phyloP scores from a whole-genome alignment of 192 early-diverging fungal species.

The Backusella liffmaniae region DNA sequence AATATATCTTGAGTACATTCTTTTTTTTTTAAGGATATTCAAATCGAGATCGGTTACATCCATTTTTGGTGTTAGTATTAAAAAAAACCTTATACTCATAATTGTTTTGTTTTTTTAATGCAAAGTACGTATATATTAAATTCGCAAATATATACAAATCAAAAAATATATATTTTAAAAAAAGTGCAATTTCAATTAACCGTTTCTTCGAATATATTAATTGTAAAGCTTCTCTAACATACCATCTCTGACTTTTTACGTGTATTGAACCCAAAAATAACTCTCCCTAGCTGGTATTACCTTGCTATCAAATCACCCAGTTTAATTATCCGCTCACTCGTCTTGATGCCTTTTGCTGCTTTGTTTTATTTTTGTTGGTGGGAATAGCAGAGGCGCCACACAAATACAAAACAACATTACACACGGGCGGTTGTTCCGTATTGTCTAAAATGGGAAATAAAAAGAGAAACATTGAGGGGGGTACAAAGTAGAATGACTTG shows the following conservation, averaged over 20 bases:
- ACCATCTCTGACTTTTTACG: neutral
- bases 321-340: neutral
- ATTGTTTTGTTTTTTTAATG: neutral
- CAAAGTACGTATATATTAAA: conserved; percentile 2
- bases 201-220: neutral
- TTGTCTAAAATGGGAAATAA: neutral
- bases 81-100: neutral
- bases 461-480: conserved; percentile 1
- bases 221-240: neutral
- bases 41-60: conserved; percentile 1
- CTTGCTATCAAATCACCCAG: conserved; percentile 5
- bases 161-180: neutral
- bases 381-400: conserved; percentile 2
- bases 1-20: neutral
- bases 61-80: neutral
- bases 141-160: neutral
- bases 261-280: neutral
- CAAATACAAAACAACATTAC: neutral
- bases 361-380: neutral
- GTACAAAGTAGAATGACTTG: neutral
- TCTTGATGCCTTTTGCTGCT: neutral
- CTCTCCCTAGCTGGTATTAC: neutral
- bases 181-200: neutral
- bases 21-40: neutral
- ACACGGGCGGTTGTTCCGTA: conserved; percentile 3